Evolutionary conservation across 192 early-diverging fungal species (phyloP).

Genomic region (Coemansia asiatica): DNA sequence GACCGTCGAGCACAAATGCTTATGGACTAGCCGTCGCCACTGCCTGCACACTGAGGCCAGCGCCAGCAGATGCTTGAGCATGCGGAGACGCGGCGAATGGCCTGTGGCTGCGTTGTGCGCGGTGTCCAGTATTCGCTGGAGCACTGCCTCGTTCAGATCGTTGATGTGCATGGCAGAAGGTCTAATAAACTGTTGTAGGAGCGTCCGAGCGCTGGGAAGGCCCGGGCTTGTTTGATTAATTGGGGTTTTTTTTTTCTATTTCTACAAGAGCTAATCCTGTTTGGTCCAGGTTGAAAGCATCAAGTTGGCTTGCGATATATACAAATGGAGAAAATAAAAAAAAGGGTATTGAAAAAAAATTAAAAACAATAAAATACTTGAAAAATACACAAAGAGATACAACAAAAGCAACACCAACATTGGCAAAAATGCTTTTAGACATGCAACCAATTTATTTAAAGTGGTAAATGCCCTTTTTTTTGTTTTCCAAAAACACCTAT

Average conservation of each 20-base stretch:
- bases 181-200: no score
- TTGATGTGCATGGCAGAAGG: background rate
- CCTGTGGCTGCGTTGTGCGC: conserved; percentile 1
- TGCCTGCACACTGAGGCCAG: conserved; percentile 16
- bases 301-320: no score
- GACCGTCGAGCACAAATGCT: conserved; percentile 13
- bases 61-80: conserved; percentile 11
- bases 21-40: conserved; percentile 17
- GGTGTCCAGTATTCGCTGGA: conserved; percentile 17
- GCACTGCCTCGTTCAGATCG: conserved; percentile 15
- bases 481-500: background rate
- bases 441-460: no score
- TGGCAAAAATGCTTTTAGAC: no score
- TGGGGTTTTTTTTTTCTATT: no score
- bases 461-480: no score
- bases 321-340: background rate
- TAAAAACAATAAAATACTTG: background rate
- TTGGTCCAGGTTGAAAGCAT: no score
- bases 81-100: conserved; percentile 12
- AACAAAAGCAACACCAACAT: background rate
- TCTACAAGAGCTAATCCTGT: no score
- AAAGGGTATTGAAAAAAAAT: background rate
- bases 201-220: no score
- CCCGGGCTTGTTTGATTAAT: no score
- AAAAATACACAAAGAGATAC: background rate